Evolutionary conservation across 306 rosid genomes (phyloP), one percentile per base, ranked within the genome.

Genomic region (Prunus mira): DNA sequence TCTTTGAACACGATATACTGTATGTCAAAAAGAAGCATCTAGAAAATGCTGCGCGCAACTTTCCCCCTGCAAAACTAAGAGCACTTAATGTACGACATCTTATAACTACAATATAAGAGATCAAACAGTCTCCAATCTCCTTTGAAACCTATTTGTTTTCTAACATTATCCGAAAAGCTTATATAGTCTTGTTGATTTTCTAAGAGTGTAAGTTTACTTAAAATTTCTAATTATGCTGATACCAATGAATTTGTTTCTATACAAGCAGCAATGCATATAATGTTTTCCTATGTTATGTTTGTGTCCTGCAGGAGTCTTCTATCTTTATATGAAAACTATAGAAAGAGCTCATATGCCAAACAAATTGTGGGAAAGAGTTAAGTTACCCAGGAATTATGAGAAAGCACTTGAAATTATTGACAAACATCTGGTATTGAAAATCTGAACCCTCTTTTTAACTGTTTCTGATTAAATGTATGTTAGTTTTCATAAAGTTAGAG

Each of bases 321-420:
- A 93, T 81, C 98, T 93, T 54, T 91, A 89, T 75, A 93, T 93
- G 98, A 93, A 93, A 86, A 89, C 97, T 41, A 91, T 93, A 65
- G 97, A 93, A 83, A 89, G 97, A 86, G 98, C 98, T 88, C 98
- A 94, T 73, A 86, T 88, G 95, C 96, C 96, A 3, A 91, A 86
- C 74, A 82, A 94, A 71, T 78, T 94, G 75, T 94, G 98, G 98
- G 97, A 94, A 80, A 94, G 95, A 80, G 91, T 91, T 65, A 92
- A 94, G 91, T 85, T 95, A 49, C 98, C 97, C 5, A 81, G 93
- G 77, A 92, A 95, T 86, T 92, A 90, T 25, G 97, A 90, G 49
- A 87, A 90, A 85, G 96, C 97, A 19, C 93, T 95, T 72, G 96
- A 90, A 84, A 80, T 89, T 76, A 88, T 92, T 67, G 96, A 92